Evolutionary conservation across 345 rosid genomes (phyloP), one percentile per base, ranked within the genome.

Genomic region (Zanthoxylum bungeanum): DNA sequence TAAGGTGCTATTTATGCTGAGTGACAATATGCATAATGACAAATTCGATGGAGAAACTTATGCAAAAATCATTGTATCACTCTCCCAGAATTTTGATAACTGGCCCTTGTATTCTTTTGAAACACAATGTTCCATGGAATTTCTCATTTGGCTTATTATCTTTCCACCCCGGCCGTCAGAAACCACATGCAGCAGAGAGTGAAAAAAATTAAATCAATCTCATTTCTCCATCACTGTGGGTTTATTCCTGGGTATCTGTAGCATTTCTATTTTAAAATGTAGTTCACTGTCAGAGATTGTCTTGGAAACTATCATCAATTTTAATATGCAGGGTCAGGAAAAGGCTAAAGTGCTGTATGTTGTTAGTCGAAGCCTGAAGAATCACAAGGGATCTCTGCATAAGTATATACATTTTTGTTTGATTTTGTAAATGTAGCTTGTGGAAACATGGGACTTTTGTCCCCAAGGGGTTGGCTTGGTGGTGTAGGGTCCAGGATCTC

Each of bases 1-100:
- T 28, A 30, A 36, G 16, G 27, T 34, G n/a, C 30, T 61, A 77
- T 75, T 78, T 80, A 82, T 82, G 71, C 33, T 5, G 50, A 24
- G 22, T 44, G 22, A 70, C 9, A 11, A n/a, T 14, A 3, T 37
- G 60, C 59, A 33, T 34, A 51, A 34, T 44, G 19, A 67, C 70
- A 67, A 67, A 21, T 51, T 67, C 34, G 40, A 3, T 34, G 70
- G 70, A 34, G 21, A 67, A 21, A 33, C 4, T 56, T 33, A 67
- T 4, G 70, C 9, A 28, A 67, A 51, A 51, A 14, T 25, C 70
- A 12, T 67, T 50, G 70, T 50, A 66, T 7, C 7, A 50, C 42
- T 24, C 70, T n/a, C 70, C 60, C 57, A 12, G 1, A 34, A 22
- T 37, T 22, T 42, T 31, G 19, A 51, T 19, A 44, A 64, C 68